These are phyloP conservation scores for Phytophthora sojae DNA, from an alignment of 352 stramenopile species.

Conservation along the genomic window DNA sequence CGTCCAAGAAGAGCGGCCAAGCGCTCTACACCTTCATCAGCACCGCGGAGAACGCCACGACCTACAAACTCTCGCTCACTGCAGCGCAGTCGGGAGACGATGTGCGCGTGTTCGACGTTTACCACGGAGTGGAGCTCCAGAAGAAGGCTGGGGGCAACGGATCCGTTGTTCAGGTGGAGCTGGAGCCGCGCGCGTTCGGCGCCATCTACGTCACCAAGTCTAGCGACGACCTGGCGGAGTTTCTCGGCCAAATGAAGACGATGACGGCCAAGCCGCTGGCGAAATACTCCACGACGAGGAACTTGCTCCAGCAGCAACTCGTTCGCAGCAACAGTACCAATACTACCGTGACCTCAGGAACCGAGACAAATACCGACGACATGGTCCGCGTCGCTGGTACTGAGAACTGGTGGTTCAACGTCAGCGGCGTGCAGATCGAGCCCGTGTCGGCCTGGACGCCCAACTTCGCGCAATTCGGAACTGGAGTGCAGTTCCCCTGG, in stretches of 20 bases:
- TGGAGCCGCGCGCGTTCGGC: constrained; percentile 74
- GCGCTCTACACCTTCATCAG: constrained; percentile 77
- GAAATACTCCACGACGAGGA: constrained; percentile 50
- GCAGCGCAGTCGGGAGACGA: constrained; percentile 22
- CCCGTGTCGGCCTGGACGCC: constrained; percentile 77
- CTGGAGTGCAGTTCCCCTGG: constrained; percentile 88
- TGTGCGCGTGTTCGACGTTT: constrained; percentile 67
- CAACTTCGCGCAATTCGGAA: constrained; percentile 58
- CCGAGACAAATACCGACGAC: constrained; percentile 11
- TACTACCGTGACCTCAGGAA: background rate
- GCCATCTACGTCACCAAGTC: constrained; percentile 50
- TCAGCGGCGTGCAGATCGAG: constrained; percentile 84
- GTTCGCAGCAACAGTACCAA: constrained; percentile 24
- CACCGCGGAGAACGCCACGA: constrained; percentile 36
- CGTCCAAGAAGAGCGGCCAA: constrained; percentile 28
- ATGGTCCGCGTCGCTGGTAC: constrained; percentile 65
- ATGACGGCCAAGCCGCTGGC: constrained; percentile 59
- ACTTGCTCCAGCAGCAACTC: constrained; percentile 52
- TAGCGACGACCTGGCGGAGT: constrained; percentile 39
- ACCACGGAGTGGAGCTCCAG: constrained; percentile 57
- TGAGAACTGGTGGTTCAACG: constrained; percentile 81
- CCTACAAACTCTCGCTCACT: constrained; percentile 45
- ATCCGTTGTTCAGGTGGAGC: constrained; percentile 34
- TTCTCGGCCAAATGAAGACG: constrained; percentile 56
- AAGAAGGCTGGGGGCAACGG: constrained; percentile 10